Evolutionary conservation across 2,329 filamentous ascomycete genomes (phyloP).

Genomic region (Chaetomium olivaceum): DNA sequence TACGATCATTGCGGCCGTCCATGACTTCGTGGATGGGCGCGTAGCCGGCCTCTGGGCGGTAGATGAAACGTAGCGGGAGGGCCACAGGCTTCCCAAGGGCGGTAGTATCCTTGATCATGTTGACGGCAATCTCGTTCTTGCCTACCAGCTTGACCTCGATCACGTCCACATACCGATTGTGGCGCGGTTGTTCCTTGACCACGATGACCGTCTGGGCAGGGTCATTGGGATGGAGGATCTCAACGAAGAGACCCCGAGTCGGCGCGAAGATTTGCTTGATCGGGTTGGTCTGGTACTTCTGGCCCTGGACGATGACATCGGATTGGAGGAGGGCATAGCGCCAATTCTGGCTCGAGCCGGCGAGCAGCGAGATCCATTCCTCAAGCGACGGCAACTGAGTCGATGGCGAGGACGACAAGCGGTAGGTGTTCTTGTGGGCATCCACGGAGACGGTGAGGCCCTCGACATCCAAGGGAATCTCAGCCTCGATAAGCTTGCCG

Average conservation of each 20-base stretch:
- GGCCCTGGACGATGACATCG: conserved; percentile 90
- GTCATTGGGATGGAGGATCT: conserved; percentile 80
- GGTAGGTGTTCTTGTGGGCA: conserved; percentile 76
- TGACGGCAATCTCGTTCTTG: conserved; percentile 79
- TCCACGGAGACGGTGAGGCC: conserved; percentile 83
- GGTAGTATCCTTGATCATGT: conserved; percentile 90
- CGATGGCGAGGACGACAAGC: conserved; percentile 73
- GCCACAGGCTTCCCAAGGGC: conserved; percentile 80
- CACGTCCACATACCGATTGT: conserved; percentile 84
- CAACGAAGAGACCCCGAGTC: conserved; percentile 81
- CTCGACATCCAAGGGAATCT: conserved; percentile 76
- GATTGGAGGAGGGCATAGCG: conserved; percentile 91
- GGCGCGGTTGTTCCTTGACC: conserved; percentile 82
- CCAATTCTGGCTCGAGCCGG: conserved; percentile 85
- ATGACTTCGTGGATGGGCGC: conserved; percentile 98
- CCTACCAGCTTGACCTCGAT: conserved; percentile 78
- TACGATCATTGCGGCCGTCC: conserved; percentile 91
- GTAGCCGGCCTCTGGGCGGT: conserved; percentile 93
- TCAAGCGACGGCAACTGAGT: conserved; percentile 75
- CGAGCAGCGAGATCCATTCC: conserved; percentile 84
- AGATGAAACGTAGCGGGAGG: conserved; percentile 83
- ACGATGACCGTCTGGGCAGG: conserved; percentile 80
- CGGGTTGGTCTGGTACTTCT: conserved; percentile 97
- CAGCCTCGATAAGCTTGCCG: conserved; percentile 74
- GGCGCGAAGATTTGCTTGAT: conserved; percentile 90